Conservation (phyloP, 106 monocot genomes). For the Dendrobium nobile region DNA sequence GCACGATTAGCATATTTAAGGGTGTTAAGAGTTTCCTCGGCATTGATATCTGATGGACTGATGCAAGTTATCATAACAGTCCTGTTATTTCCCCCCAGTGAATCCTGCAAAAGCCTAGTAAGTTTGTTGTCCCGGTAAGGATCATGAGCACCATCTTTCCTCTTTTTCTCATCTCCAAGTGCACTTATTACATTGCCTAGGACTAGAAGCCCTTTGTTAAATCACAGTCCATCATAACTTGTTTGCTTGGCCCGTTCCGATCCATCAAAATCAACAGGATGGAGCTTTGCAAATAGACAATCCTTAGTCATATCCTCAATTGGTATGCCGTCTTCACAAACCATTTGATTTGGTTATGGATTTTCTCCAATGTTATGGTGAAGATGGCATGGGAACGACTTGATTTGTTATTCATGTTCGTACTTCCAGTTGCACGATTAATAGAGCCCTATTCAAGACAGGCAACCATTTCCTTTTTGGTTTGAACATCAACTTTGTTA, state of each 20-base stretch:
- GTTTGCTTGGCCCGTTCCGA: slow-evolving; percentile 96
- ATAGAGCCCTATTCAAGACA: slow-evolving; percentile 87
- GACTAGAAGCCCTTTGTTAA: slow-evolving; percentile 93
- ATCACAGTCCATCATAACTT: slow-evolving; percentile 90
- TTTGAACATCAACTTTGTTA: slow-evolving; percentile 77
- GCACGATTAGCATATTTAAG: slow-evolving; percentile 99
- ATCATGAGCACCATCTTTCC: slow-evolving; percentile 94
- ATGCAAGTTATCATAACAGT: slow-evolving; percentile 56
- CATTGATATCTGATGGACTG: slow-evolving; percentile 98
- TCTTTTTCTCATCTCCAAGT: slow-evolving; percentile 94
- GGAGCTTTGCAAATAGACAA: slow-evolving; percentile 90
- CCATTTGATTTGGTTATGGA: slow-evolving; percentile 66
- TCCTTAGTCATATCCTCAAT: slow-evolving; percentile 78
- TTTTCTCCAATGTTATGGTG: slow-evolving; percentile 97
- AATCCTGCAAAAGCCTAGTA: slow-evolving; percentile 82
- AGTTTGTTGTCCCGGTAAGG: slow-evolving; percentile 99
- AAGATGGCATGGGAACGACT: slow-evolving; percentile 99
- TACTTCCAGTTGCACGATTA: slow-evolving; percentile 96
- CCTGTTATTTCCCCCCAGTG: no score
- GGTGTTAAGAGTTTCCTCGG: slow-evolving; percentile 94
- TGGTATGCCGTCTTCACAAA: slow-evolving; percentile 37
- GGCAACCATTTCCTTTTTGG: slow-evolving; percentile 81
- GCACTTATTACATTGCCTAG: slow-evolving; percentile 99
- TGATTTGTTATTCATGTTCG: slow-evolving; percentile 98
- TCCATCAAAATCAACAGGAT: slow-evolving; percentile 97